Percentiles rank a stretch among this genome's conserved stretches.
These are phyloP conservation scores for Penicillium sp. DNA, from an alignment of 2,329 filamentous ascomycete species.

Conservation along the genomic window DNA sequence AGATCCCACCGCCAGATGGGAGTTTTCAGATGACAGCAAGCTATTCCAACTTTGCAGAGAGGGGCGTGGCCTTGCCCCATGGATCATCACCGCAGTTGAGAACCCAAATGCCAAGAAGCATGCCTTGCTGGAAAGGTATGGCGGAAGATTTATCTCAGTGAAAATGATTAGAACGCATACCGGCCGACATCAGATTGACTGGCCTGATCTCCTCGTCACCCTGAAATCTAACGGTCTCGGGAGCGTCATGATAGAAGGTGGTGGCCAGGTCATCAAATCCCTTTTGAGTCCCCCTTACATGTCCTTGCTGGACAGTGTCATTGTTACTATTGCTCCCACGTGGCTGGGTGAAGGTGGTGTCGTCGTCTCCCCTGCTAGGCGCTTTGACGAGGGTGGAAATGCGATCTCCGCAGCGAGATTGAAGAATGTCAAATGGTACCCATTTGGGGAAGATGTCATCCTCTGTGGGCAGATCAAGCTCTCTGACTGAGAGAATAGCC, in stretches of 20 bases:
- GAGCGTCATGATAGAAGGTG: conserved; percentile 91
- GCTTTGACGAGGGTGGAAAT: conserved; percentile 50
- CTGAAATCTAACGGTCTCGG: conserved; percentile 59
- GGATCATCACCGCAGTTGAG: conserved; percentile 54
- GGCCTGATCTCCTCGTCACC: conserved; percentile 60
- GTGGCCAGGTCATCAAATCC: conserved; percentile 76
- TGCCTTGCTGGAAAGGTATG: conserved; percentile 29
- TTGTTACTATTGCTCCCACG: conserved; percentile 83
- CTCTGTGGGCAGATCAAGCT: conserved; percentile 64
- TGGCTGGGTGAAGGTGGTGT: conserved; percentile 83
- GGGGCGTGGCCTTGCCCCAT: conserved; percentile 69
- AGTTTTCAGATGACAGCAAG: conserved; percentile 58
- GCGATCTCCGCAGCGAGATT: conserved; percentile 61
- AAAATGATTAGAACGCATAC: conserved; percentile 15
- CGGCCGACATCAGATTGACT: conserved; percentile 44
- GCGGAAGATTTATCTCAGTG: conserved; percentile 34
- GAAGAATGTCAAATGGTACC: conserved; percentile 67
- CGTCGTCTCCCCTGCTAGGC: conserved; percentile 67
- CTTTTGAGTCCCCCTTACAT: conserved; percentile 61
- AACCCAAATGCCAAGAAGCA: conserved; percentile 17
- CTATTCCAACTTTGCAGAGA: conserved; percentile 63
- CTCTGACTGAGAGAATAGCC: neutral
- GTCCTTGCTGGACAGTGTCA: conserved; percentile 67
- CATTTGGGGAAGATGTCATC: conserved; percentile 76
- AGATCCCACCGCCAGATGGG: conserved; percentile 73